Evolutionary conservation across 805 yeast genomes (phyloP).

Genomic region (Kodamaea jinghongensis): DNA sequence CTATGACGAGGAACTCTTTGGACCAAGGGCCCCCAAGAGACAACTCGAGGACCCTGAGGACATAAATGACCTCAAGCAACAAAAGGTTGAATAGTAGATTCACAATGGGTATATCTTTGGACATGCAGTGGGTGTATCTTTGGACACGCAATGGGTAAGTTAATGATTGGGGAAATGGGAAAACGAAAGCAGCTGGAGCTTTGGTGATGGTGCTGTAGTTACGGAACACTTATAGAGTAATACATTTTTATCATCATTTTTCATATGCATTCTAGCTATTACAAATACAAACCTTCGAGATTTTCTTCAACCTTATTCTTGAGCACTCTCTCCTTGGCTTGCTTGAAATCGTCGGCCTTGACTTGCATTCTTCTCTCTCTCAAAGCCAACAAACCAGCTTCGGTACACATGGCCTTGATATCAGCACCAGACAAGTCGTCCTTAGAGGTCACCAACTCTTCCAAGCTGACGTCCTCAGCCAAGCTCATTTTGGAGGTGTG

Average conservation of each 20-base stretch:
- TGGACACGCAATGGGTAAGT: too few species aligned
- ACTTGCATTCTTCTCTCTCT: conserved; percentile 98
- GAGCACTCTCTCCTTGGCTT: conserved; percentile 91
- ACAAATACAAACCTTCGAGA: conserved; percentile 87
- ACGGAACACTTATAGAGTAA: too few species aligned
- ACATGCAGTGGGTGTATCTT: background rate
- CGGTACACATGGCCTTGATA: conserved; percentile 95
- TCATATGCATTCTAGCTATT: conserved; percentile 10
- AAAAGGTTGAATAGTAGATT: conserved; percentile 1
- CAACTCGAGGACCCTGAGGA: conserved; percentile 4
- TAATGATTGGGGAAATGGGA: too few species aligned
- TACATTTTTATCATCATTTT: too few species aligned
- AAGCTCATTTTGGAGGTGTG: conserved; percentile 93
- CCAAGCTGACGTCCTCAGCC: conserved; percentile 83
- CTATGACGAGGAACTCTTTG: conserved; percentile 4
- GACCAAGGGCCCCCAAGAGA: too few species aligned
- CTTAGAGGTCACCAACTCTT: conserved; percentile 83
- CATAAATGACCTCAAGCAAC: background rate
- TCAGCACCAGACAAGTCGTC: conserved; percentile 97
- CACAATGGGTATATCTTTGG: too few species aligned
- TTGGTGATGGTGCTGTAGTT: too few species aligned
- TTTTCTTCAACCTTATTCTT: conserved; percentile 96
- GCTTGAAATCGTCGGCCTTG: conserved; percentile 87
- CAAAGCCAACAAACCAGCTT: conserved; percentile 92
- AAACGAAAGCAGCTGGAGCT: too few species aligned